Evolutionary conservation across 208 protist species (phyloP), one percentile per base, ranked within the genome.

Genomic region (Trypanosoma mega): DNA sequence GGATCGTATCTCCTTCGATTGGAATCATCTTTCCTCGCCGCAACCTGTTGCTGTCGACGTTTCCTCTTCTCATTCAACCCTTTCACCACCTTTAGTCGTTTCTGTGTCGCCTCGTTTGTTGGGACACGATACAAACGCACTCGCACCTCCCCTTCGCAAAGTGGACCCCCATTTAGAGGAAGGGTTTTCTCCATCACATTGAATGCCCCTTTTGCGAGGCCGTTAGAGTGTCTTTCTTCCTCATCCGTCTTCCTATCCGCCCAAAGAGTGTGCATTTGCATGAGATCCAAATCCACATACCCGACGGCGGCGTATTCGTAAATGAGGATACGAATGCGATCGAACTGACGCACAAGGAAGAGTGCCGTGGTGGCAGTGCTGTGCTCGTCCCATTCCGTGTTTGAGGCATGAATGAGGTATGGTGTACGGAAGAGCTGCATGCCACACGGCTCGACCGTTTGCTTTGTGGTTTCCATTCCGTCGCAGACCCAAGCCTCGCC

Each of bases 341-440:
- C 86, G 70, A 86, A 88, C 56, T 73, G 65, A 57, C 76, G 82
- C 7, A 93, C 82, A 34, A 93, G 48, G 36, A 93, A 89, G 16
- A 75, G 29, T 29, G 60, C 71, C 8, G 58, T 58, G 11, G 59
- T 54, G 26, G 51, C 64, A 2, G 69, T 36, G 59, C 47, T 74
- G 54, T 59, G 52, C 24, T 75, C 65, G 23, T 69, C 75, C 82
- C 85, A 92, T 41, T 20, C 21, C 36, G 76, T 68, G 27, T 72
- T 64, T 27, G 80, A 63, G 21, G 69, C 57, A 55, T 87, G 72
- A 23, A 78, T 66, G 11, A 88, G 69, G 44, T 73, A 69, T 0
- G 82, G 74, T 7, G 81, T 82, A 45, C 83, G 76, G 57, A 77
- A 82, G 9, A 73, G 69, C 6, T 60, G 58, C 12, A 63, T 68